A percentile compares a stretch with the other conserved stretches of the same genome.
phyloP scores from a whole-genome alignment of 331 rosid genomes.

The Prunus yedoensis region DNA sequence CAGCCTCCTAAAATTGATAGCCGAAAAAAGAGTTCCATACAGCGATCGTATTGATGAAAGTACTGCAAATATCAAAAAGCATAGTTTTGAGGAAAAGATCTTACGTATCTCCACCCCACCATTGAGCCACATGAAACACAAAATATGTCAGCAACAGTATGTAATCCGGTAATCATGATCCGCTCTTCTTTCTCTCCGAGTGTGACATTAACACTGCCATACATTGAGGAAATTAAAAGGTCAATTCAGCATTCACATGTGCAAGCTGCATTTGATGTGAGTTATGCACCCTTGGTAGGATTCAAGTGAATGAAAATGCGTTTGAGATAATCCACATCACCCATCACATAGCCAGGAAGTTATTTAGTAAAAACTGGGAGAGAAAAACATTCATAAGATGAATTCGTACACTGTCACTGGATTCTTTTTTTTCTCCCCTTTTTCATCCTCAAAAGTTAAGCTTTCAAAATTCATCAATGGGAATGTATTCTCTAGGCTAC shows the following conservation, averaged over 20 bases:
- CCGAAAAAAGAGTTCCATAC: background rate
- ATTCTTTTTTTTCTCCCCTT: background rate
- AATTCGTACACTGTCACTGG: background rate
- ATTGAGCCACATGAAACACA: constrained; percentile 71
- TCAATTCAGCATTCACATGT: constrained; percentile 24
- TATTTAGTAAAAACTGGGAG: background rate
- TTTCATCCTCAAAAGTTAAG: background rate
- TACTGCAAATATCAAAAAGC: background rate
- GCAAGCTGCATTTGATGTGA: background rate
- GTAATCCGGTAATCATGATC: constrained; percentile 70
- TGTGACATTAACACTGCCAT: constrained; percentile 66
- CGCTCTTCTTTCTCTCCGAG: constrained; percentile 63
- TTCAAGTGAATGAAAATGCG: background rate
- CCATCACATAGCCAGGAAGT: constrained; percentile 2
- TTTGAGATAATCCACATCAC: background rate
- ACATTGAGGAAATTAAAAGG: constrained; percentile 28
- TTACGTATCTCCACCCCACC: constrained; percentile 88
- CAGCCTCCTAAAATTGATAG: constrained; percentile 46
- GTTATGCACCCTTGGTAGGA: background rate
- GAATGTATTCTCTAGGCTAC: background rate
- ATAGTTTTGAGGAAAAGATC: constrained; percentile 10
- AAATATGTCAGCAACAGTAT: constrained; percentile 71
- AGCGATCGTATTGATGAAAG: background rate
- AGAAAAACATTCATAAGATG: background rate
- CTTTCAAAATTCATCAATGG: background rate